A percentile compares a stretch with the other conserved stretches of the same genome.
Conservation (phyloP, 148 eudicot genomes). For the Persicaria maculosa region DNA sequence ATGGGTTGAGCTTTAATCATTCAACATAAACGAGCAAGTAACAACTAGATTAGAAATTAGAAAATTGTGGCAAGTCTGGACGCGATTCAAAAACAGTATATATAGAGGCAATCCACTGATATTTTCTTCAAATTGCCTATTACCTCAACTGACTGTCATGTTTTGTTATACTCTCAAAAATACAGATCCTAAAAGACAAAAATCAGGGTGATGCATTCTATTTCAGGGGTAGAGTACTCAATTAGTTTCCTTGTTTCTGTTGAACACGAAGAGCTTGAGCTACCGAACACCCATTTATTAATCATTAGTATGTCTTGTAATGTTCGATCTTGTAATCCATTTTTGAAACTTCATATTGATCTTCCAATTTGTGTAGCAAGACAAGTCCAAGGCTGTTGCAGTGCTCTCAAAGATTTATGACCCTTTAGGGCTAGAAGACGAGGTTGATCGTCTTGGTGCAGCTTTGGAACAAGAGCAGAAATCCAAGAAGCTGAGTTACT, state of each 20-base stretch:
- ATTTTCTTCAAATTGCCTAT: background rate
- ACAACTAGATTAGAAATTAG: no score
- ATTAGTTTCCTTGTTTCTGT: background rate
- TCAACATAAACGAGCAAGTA: no score
- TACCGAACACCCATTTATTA: background rate
- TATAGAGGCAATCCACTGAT: conserved; percentile 19
- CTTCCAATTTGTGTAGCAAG: conserved; percentile 35
- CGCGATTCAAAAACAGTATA: no score
- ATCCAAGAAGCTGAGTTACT: conserved; percentile 43
- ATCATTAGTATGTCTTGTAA: background rate
- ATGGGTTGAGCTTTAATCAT: no score
- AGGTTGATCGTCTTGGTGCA: conserved; percentile 60
- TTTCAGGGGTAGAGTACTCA: background rate
- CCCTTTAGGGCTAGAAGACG: conserved; percentile 71
- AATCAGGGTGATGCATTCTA: background rate
- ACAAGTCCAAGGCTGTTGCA: conserved; percentile 57
- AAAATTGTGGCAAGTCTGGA: no score
- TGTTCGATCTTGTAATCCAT: background rate
- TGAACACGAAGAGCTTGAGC: background rate
- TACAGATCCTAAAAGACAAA: background rate
- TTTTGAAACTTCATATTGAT: conserved; percentile 13
- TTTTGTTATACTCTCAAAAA: background rate
- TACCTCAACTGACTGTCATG: background rate
- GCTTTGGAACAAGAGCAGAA: conserved; percentile 68
- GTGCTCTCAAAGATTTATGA: conserved; percentile 90